Conservation (phyloP, 306 rosid species). For the Vachellia collinsii region DNA sequence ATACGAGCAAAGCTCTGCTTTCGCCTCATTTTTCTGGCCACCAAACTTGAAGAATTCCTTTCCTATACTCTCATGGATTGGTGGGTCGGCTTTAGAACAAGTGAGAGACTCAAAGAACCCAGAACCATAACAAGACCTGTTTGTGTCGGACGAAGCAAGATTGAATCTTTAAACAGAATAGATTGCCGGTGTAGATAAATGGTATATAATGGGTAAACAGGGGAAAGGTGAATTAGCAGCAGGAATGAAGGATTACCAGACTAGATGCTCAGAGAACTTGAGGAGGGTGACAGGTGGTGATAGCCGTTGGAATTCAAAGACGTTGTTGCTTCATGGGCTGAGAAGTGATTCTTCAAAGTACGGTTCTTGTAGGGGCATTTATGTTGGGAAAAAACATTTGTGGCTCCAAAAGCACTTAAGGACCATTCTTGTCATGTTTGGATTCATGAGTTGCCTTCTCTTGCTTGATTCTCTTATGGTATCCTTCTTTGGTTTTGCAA, state of each 20-base stretch:
- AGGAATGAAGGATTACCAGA: conserved; percentile 62
- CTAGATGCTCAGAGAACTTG: conserved; percentile 44
- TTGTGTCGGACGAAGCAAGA: conserved; percentile 20
- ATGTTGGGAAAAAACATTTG: conserved; percentile 57
- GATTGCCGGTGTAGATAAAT: background rate
- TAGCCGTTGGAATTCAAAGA: conserved; percentile 58
- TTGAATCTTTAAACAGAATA: background rate
- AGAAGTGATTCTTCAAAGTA: conserved; percentile 64
- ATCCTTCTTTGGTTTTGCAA: conserved; percentile 58
- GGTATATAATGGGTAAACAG: conserved; percentile 54
- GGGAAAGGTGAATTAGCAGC: conserved; percentile 38
- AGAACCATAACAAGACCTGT: conserved; percentile 13
- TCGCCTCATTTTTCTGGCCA: background rate
- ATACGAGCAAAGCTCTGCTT: conserved; percentile 38
- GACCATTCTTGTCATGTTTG: conserved; percentile 58
- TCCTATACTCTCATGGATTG: conserved; percentile 39
- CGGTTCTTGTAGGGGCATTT: conserved; percentile 55
- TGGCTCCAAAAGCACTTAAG: conserved; percentile 70
- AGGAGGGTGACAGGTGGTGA: conserved; percentile 60
- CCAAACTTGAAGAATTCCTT: no score
- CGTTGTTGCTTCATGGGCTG: conserved; percentile 51
- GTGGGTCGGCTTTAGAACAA: conserved; percentile 44
- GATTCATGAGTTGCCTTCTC: conserved; percentile 67
- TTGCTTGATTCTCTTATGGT: conserved; percentile 77
- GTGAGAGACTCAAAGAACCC: conserved; percentile 28